Conservation (phyloP, 257 asterid genomes). For the Capsicum baccatum region DNA sequence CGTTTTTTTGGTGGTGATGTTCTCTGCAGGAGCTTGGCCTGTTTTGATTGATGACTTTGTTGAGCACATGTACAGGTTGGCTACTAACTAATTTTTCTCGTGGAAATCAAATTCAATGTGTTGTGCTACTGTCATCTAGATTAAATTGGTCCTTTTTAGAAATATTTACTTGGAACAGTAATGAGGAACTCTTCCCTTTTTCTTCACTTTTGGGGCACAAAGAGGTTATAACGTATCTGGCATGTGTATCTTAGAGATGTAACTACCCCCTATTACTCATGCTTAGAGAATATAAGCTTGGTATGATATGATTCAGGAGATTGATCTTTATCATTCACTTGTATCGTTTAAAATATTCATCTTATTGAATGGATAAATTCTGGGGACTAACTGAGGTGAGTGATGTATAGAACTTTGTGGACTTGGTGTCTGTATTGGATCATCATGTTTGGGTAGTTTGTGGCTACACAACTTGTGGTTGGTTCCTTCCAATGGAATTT, state of each 20-base stretch:
- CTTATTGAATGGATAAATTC: neutral
- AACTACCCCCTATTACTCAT: neutral
- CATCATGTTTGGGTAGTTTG: slow-evolving; percentile 5
- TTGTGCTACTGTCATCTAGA: slow-evolving; percentile 10
- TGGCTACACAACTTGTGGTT: slow-evolving; percentile 13
- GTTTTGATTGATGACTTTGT: slow-evolving; percentile 90
- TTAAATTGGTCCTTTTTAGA: slow-evolving; percentile 2
- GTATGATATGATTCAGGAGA: slow-evolving; percentile 11
- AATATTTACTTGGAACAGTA: neutral
- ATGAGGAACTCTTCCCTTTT: neutral
- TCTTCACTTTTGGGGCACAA: neutral
- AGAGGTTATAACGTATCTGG: neutral
- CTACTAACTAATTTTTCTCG: neutral
- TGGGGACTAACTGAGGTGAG: neutral
- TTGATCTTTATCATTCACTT: slow-evolving; percentile 1
- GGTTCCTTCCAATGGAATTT: neutral
- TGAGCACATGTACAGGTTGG: slow-evolving; percentile 95
- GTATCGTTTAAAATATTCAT: slow-evolving; percentile 6
- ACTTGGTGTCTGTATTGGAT: neutral
- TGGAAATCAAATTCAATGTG: neutral
- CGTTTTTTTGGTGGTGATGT: neutral
- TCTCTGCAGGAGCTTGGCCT: slow-evolving; percentile 95
- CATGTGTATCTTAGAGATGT: slow-evolving; percentile 11
- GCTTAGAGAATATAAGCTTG: slow-evolving; percentile 4
- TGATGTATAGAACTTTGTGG: slow-evolving; percentile 10